phyloP scores from a whole-genome alignment of 2,329 filamentous ascomycete species.

The Macrophomina tecta region DNA sequence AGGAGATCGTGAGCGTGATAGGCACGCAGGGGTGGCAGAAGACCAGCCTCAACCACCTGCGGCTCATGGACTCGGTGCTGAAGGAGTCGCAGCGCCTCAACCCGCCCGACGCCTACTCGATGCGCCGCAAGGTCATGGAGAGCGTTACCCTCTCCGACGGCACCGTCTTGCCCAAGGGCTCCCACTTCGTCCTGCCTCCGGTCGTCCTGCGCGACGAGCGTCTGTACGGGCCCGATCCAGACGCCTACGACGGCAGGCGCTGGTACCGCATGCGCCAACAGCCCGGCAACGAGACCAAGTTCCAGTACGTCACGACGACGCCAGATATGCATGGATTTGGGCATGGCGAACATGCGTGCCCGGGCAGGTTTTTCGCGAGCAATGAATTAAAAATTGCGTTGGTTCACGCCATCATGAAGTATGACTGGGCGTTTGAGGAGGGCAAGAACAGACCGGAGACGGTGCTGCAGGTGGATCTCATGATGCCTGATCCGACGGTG shows the following conservation, averaged over 20 bases:
- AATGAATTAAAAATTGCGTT: slow-evolving; percentile 44
- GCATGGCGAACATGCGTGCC: slow-evolving; percentile 36
- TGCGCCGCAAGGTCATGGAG: background rate
- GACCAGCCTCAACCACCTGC: background rate
- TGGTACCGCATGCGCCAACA: background rate
- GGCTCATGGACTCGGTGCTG: slow-evolving; percentile 23
- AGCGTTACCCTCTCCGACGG: background rate
- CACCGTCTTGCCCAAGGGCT: background rate
- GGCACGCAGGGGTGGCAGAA: background rate
- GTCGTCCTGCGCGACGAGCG: background rate
- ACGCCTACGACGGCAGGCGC: background rate
- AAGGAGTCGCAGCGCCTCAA: slow-evolving; percentile 29
- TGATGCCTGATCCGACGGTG: too few relatives aligned
- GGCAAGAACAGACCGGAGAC: too few relatives aligned
- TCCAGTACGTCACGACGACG: slow-evolving; percentile 1
- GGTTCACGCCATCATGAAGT: slow-evolving; percentile 35
- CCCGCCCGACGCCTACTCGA: background rate
- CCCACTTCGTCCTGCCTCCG: background rate
- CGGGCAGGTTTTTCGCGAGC: slow-evolving; percentile 41
- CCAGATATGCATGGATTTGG: background rate
- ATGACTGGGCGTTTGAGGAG: slow-evolving; percentile 30
- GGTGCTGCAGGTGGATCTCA: too few relatives aligned
- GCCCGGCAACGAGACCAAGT: background rate
- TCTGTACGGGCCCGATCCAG: background rate
- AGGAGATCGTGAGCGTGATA: background rate